Evolutionary conservation across 1,139 yeast genomes (phyloP), one percentile per base, ranked within the genome.

Genomic region (Candida sanyaensis): DNA sequence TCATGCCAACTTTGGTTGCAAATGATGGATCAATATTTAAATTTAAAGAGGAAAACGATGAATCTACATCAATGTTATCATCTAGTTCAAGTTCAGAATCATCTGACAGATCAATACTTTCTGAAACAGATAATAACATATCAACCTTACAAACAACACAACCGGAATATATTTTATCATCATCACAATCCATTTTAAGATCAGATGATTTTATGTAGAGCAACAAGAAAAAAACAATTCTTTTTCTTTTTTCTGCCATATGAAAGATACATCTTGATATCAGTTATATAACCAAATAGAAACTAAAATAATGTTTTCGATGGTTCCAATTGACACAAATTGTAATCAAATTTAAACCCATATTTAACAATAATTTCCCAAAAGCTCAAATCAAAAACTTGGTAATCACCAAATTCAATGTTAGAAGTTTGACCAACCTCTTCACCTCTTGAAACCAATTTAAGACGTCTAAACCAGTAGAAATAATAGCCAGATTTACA

Each of bases 341-440:
- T 62, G 29, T 56, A 57, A 46, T 72, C 77, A 53, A 71, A 67
- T 51, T 63, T 67, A 56, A 72, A 73, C 5, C 71, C 75, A 53
- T 63, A 56, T 53, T 74, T 75, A 30, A 68, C 58, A 54, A 67
- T 69, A 12, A 71, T 69, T 41, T 75, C 80, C 80, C 80, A 75
- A 23, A 67, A 57, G 32, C 62, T 61, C 54, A 75, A 66, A 56
- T 75, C 80, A 59, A 75, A 75, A 11, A 75, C 75, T 51, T 72
- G 75, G 54, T 65, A 75, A 52, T 75, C 80, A 2, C 77, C 77
- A 46, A 64, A 59, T 45, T 71, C 76, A 32, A 59, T 46, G 6
- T 39, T 53, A 8, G 52, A 46, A 17, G 46, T 52, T 17, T 46
- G 53, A 6, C 51, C 45, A 1, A 51, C 44, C 26, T 55, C 55